Evolutionary conservation across 148 eudicot species (phyloP), one percentile per base, ranked within the genome.

Genomic region (Beta vulgaris): DNA sequence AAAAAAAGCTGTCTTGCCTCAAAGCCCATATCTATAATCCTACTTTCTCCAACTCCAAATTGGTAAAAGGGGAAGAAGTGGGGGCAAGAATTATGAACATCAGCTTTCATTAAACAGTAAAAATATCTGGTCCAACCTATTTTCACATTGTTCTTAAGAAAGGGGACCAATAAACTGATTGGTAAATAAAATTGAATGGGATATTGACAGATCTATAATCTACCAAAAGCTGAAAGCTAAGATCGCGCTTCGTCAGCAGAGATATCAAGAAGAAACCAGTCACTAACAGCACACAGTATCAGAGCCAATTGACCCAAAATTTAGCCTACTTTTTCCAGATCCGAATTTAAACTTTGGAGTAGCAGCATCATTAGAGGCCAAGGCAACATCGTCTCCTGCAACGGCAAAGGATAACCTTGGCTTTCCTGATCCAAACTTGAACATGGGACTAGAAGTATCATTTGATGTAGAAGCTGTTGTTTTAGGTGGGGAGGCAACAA

Each of bases 321-420:
- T 92, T 31, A 95, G 60, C 85, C 98, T 73, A 35, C 78, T 85
- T 73, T 85, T 75, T 21, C 78, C 88, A 1, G 88, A 87, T 69
- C 99, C 93, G 72, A 96, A 92, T 76, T 72, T 87, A 72, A 83
- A 96, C 78, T 85, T 89, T 21, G 87, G 67, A 71, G 84, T 84
- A 61, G 81, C 79, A 44, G 75, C 73, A 68, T 78, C 89, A 73
- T 78, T 82, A 12, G 78, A 73, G 14, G 78, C 19, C 21, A 86
- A 76, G 43, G 80, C 69, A 84, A 39, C 76, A 72, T 86, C 91
- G 76, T 86, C 85, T 19, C 86, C 91, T 29, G 82, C 76, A 10
- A 87, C 65, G 10, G 84, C 80, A 63, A 92, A 95, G 71, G 91
- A 95, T 46, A 95, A 43, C 80, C 98, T 73, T 18, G 86, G 79